Percentiles rank a stretch among this genome's conserved stretches.
Evolutionary conservation across 192 early-diverging fungal species (phyloP).

Genomic region (Radiomyces spectabilis): DNA sequence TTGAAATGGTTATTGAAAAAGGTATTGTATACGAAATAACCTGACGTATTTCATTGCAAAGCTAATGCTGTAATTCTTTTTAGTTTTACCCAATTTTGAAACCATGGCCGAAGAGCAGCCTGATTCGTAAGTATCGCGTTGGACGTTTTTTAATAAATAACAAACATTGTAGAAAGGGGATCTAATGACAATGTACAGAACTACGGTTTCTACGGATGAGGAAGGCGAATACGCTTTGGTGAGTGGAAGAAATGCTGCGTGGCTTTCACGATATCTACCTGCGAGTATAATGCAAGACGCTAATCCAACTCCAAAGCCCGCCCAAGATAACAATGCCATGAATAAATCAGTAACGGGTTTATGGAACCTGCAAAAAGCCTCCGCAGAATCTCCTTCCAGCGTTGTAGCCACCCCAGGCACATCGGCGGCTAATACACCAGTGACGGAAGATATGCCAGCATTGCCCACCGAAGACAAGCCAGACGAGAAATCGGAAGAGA

Average conservation of each 20-base stretch:
- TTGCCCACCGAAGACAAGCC: constrained; percentile 22
- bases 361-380: constrained; percentile 41
- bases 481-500: constrained; percentile 4
- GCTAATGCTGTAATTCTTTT: not conserved
- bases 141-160: not conserved
- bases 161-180: not conserved
- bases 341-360: constrained; percentile 47
- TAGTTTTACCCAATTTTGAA: not conserved
- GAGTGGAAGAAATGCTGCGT: constrained; percentile 6
- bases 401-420: too few species aligned
- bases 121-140: not conserved
- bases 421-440: constrained; percentile 8
- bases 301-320: constrained; percentile 8
- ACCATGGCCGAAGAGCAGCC: not conserved
- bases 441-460: too few species aligned
- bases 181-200: too few species aligned
- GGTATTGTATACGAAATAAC: constrained; percentile 10
- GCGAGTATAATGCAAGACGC: not conserved
- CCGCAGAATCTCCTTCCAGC: too few species aligned
- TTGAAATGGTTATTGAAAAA: constrained; percentile 27
- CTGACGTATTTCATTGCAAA: too few species aligned
- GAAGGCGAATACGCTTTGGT: constrained; percentile 25
- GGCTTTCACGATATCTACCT: constrained; percentile 1
- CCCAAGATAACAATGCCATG: constrained; percentile 46
- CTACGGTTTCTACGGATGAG: constrained; percentile 20